Percentiles rank a stretch among this genome's conserved stretches.
These are phyloP conservation scores for Ceratocystis papillata DNA, from an alignment of 2,329 filamentous ascomycete genomes.

Conservation along the genomic window DNA sequence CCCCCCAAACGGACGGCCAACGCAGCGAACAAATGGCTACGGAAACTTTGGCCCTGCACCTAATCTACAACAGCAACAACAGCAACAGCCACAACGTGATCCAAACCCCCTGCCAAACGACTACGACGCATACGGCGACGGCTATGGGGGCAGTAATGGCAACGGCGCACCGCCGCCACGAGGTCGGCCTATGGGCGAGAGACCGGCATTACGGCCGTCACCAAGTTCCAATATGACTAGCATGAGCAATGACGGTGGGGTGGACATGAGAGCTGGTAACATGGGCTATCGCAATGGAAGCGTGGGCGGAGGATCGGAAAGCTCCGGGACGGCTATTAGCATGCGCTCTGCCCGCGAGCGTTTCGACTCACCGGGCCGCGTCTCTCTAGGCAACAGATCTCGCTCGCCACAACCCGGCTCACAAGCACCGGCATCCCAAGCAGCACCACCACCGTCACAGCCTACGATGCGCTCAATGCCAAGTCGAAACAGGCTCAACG, in stretches of 20 bases:
- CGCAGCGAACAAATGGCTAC: constrained; percentile 33
- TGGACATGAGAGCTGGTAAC: constrained; percentile 18
- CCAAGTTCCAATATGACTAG: not conserved
- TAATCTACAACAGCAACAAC: constrained; percentile 5
- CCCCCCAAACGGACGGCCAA: constrained; percentile 17
- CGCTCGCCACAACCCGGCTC: constrained; percentile 20
- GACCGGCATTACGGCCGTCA: constrained; percentile 14
- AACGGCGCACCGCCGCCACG: constrained; percentile 18
- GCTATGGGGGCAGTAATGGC: constrained; percentile 34
- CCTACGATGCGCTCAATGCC: constrained; percentile 29
- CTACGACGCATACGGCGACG: constrained; percentile 42
- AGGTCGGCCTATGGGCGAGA: constrained; percentile 19
- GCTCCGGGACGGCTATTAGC: constrained; percentile 18
- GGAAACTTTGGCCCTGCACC: constrained; percentile 33
- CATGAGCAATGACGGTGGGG: not conserved
- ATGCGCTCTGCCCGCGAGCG: constrained; percentile 22
- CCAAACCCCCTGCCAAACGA: constrained; percentile 32
- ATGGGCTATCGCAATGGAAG: constrained; percentile 21
- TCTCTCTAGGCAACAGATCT: constrained; percentile 17
- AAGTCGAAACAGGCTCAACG: constrained; percentile 30
- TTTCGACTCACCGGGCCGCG: constrained; percentile 20
- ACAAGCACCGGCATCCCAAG: not conserved
- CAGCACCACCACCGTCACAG: not conserved
- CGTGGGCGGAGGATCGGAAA: constrained; percentile 20
- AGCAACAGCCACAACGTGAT: constrained; percentile 4